Evolutionary conservation across 805 yeast genomes (phyloP).

Genomic region (Kuraishia floccosa): DNA sequence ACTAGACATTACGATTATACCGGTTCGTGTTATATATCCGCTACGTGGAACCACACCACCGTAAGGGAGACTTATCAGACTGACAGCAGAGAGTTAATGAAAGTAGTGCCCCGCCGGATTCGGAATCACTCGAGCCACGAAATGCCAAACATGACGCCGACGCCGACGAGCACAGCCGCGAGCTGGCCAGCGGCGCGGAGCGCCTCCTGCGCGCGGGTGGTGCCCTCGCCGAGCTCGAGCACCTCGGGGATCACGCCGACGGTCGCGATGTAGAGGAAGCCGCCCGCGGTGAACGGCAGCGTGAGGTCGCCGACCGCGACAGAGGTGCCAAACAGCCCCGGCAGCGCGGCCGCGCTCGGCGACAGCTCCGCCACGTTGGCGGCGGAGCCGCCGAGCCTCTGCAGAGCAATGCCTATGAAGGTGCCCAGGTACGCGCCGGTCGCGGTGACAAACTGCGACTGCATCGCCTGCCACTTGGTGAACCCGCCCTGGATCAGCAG

Average conservation of each 20-base stretch:
- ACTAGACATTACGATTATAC: background rate
- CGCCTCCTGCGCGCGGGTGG: constrained; percentile 25
- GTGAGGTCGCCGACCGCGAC: constrained; percentile 40
- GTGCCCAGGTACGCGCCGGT: constrained; percentile 59
- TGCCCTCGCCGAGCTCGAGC: constrained; percentile 27
- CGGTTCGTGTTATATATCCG: background rate
- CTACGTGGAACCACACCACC: background rate
- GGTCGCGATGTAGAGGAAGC: constrained; percentile 61
- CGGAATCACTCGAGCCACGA: constrained; percentile 34
- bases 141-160: constrained; percentile 42
- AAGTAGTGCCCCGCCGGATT: too few relatives aligned
- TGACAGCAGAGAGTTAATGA: too few relatives aligned
- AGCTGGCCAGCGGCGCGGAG: constrained; percentile 33
- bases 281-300: constrained; percentile 69
- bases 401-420: constrained; percentile 47
- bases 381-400: constrained; percentile 17
- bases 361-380: constrained; percentile 4
- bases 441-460: constrained; percentile 56
- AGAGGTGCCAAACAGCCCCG: constrained; percentile 37
- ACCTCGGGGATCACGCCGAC: constrained; percentile 71
- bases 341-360: constrained; percentile 2
- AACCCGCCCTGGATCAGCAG: constrained; percentile 59
- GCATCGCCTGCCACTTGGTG: constrained; percentile 53
- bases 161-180: constrained; percentile 38
- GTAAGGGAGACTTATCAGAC: too few relatives aligned